These are phyloP conservation scores for Venturia carpophila DNA, from an alignment of 2,329 filamentous ascomycete species.

Conservation along the genomic window DNA sequence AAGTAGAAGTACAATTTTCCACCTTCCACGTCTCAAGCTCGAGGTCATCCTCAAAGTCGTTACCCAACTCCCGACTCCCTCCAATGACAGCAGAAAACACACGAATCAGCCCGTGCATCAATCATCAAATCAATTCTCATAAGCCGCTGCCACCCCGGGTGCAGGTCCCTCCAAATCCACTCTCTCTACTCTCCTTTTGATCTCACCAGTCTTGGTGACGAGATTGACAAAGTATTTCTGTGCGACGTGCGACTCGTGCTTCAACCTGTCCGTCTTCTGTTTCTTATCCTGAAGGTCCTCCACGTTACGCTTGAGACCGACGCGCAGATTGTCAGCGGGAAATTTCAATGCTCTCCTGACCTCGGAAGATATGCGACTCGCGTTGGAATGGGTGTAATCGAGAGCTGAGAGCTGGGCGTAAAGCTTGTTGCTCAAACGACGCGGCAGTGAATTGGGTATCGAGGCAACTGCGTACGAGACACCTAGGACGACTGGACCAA, in stretches of 20 bases:
- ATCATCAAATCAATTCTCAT: background rate
- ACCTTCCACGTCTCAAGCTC: background rate
- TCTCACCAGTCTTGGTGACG: conserved; percentile 52
- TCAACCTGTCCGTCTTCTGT: conserved; percentile 75
- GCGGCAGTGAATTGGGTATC: conserved; percentile 82
- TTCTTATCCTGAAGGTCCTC: conserved; percentile 72
- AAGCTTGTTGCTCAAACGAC: conserved; percentile 77
- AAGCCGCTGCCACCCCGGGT: conserved; percentile 27
- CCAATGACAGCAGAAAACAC: background rate
- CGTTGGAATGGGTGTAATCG: conserved; percentile 89
- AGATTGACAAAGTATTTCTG: conserved; percentile 86
- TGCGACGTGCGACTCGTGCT: conserved; percentile 76
- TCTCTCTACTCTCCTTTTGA: conserved; percentile 41
- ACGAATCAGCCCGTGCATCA: background rate
- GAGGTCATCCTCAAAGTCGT: background rate
- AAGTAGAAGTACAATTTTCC: background rate
- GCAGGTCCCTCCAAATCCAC: conserved; percentile 47
- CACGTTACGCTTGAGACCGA: conserved; percentile 73
- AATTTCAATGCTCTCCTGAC: conserved; percentile 83
- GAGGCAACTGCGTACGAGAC: conserved; percentile 75
- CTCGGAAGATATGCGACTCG: conserved; percentile 71
- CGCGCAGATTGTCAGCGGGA: conserved; percentile 78
- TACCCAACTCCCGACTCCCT: background rate
- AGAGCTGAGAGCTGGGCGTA: conserved; percentile 69
- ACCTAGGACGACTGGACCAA: conserved; percentile 56